Evolutionary conservation across 2,329 filamentous ascomycete species (phyloP).

Genomic region (Botrytis fragariae): DNA sequence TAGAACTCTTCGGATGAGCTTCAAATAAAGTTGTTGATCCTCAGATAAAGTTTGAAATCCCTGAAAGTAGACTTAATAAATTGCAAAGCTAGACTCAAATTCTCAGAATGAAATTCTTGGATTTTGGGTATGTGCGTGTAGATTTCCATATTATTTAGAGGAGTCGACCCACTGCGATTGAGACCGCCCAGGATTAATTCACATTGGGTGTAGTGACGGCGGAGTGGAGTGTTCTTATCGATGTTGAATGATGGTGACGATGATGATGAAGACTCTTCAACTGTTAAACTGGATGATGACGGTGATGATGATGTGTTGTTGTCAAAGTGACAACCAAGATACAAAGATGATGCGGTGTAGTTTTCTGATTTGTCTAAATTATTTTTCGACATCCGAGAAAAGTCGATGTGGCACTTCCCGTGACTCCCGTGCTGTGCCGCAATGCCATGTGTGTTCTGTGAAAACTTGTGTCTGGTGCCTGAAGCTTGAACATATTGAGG

Average conservation of each 20-base stretch:
- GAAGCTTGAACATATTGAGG: not conserved
- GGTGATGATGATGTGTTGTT: no score
- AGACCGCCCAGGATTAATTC: not conserved
- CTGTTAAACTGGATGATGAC: not conserved
- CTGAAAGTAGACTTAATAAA: not conserved
- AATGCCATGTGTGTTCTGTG: not conserved
- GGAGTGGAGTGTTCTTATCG: not conserved
- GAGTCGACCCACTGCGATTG: not conserved
- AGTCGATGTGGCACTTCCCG: not conserved
- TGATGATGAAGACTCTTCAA: not conserved
- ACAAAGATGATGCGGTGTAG: not conserved
- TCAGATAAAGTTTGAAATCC: conserved; percentile 8
- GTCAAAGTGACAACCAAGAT: not conserved
- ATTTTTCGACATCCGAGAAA: not conserved
- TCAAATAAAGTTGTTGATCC: conserved; percentile 3
- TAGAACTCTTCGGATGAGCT: not conserved
- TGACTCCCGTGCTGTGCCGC: not conserved
- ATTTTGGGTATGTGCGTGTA: not conserved
- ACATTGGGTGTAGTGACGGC: not conserved
- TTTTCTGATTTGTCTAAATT: not conserved
- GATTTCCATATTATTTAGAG: not conserved
- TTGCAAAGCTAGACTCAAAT: not conserved
- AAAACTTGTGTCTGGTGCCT: conserved; percentile 5
- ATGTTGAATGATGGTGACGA: not conserved
- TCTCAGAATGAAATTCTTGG: not conserved